These are phyloP conservation scores for Platanthera zijinensis DNA, from an alignment of 106 monocot genomes.

Conservation along the genomic window DNA sequence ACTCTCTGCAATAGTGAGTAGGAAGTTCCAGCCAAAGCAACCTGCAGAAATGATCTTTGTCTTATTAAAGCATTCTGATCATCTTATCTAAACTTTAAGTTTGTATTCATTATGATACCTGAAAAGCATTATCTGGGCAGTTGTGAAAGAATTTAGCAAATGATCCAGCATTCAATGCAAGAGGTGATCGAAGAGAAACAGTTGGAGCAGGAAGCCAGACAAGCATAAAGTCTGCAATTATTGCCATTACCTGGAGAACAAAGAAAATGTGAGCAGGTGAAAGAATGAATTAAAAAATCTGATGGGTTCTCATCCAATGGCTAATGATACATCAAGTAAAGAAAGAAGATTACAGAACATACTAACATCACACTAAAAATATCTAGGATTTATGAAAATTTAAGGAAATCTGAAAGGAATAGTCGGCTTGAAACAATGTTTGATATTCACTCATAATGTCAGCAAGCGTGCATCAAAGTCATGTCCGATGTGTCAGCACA, in stretches of 20 bases:
- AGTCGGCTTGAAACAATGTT: not conserved
- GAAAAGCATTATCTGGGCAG: slow-evolving; percentile 98
- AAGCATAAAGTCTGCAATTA: slow-evolving; percentile 98
- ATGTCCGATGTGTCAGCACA: too few species aligned
- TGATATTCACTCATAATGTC: not conserved
- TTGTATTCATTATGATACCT: slow-evolving; percentile 33
- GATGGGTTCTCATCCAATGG: not conserved
- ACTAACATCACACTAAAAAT: not conserved
- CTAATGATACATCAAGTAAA: not conserved
- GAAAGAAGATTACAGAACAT: not conserved
- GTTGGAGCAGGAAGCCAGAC: slow-evolving; percentile 99
- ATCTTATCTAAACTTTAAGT: not conserved
- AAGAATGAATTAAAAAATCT: not conserved
- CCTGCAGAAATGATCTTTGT: slow-evolving; percentile 25
- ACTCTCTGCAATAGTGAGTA: slow-evolving; percentile 72
- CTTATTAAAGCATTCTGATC: not conserved
- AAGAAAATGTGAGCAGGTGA: slow-evolving; percentile 4
- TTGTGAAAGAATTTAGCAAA: slow-evolving; percentile 69
- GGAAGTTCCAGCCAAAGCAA: slow-evolving; percentile 67
- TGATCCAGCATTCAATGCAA: slow-evolving; percentile 64
- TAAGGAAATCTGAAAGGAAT: not conserved
- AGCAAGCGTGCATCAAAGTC: not conserved
- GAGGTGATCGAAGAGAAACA: slow-evolving; percentile 62
- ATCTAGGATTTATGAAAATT: not conserved
- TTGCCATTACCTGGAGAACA: slow-evolving; percentile 75